Evolutionary conservation across 306 rosid genomes (phyloP), one percentile per base, ranked within the genome.

Genomic region (Hippophae rhamnoides): DNA sequence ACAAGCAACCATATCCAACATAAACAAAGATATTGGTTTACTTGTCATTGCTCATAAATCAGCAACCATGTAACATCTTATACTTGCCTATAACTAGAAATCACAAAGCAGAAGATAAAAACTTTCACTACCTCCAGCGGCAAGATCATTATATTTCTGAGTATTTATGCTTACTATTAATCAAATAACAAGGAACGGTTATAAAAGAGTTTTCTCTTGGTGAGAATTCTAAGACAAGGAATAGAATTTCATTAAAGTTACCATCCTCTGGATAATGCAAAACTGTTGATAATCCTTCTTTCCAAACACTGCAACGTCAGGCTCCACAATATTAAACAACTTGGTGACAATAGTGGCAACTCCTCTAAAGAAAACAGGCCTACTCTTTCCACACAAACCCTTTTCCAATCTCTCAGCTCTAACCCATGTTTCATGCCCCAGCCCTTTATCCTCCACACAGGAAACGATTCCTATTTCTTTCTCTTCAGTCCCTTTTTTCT

Each of bases 271-370:
- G 62, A 92, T 75, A 72, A 92, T 40, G 56, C 86, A 70, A 86
- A 85, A 86, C 56, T 92, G 99, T 72, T 86, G 97, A 79, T 86
- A 88, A 84, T 92, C 97, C 73, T 92, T 88, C 73, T 92, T 92
- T 55, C 99, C 99, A 71, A 92, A 86, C 25, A 88, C 47, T 41
- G 86, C 97, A 54, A 92, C 74, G 70, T 92, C 99, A 18, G 99
- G 94, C 13, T 92, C 97, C 64, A 88, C 89, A 10, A 88, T 72
- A 70, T 92, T 86, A 67, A 92, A 88, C 87, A 92, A 42, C 84
- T 88, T 88, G 46, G 85, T 63, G 7, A 92, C 95, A 46, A 92
- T 42, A 12, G 99, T 88, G 3, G 95, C 90, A 60, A 88, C 95
- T 18, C 99, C 99, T 84, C 94, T 74, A 23, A 92, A 92, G 77